Conservation (phyloP, 169 alveolate species). For the Besnoitia besnoiti region DNA sequence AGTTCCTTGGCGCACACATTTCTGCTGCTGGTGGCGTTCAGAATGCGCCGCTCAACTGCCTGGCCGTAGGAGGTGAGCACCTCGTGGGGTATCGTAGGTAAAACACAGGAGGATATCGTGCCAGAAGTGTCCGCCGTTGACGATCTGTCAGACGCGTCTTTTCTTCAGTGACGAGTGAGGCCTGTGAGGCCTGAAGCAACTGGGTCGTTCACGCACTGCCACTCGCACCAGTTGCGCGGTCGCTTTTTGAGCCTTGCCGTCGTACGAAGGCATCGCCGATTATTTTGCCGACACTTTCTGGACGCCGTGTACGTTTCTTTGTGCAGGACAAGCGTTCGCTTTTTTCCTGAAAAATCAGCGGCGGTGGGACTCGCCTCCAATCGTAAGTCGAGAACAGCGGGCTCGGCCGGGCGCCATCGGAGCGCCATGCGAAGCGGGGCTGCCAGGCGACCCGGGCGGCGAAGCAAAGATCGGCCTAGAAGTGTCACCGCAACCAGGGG, state of each 20-base stretch:
- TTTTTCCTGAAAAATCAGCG: slow-evolving; percentile 88
- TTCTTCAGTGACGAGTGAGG: neutral
- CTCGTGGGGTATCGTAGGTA: no score
- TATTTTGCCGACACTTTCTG: no score
- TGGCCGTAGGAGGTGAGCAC: slow-evolving; percentile 79
- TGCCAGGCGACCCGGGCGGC: neutral
- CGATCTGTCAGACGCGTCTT: neutral
- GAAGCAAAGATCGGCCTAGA: neutral
- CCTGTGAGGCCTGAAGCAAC: no score
- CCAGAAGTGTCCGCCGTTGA: no score
- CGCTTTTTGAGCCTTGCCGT: no score
- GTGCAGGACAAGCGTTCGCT: slow-evolving; percentile 87
- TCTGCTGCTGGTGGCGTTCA: slow-evolving; percentile 91
- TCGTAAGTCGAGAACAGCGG: slow-evolving; percentile 72
- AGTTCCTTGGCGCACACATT: slow-evolving; percentile 89
- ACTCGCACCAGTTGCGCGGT: no score
- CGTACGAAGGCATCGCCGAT: no score
- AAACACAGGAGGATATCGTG: no score
- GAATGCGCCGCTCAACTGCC: slow-evolving; percentile 81
- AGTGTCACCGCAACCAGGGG: neutral
- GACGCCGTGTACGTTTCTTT: no score
- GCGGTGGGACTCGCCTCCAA: slow-evolving; percentile 87
- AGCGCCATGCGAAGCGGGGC: neutral
- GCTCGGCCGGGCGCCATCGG: neutral
- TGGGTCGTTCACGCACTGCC: no score